Evolutionary conservation across 148 eudicot species (phyloP), one percentile per base, ranked within the genome.

Genomic region (Mesembryanthemum crystallinum): DNA sequence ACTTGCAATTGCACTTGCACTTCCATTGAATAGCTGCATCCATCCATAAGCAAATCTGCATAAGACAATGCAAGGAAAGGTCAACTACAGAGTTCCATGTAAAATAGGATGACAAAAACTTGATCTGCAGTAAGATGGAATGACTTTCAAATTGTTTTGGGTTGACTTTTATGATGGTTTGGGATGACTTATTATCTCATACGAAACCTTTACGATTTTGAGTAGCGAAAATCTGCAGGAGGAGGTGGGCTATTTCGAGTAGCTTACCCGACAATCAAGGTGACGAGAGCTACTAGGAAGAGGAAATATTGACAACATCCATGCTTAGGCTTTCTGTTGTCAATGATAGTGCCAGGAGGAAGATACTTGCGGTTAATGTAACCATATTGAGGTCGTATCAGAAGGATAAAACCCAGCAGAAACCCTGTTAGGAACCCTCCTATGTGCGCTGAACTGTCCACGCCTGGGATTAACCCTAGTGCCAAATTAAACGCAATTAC

Each of bases 361-460:
- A 83, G 80, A 23, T 85, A 37, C 76, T 80, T 83, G 72, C 51
- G 39, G 55, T 75, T 83, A 47, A 85, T 57, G 10, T 85, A 83
- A 54, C 88, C 88, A 69, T 80, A 85, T 57, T 85, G 88, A 15
- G 88, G 88, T 13, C 84, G 83, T 29, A 85, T 73, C 23, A 85
- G 71, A 35, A 85, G 78, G 39, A 85, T 29, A 25, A 82, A 82
- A 29, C 85, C 85, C 39, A 82, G 74, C 33, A 82, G 54, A 70
- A 82, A 77, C 55, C 85, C 85, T 13, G 85, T 67, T 33, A 77
- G 4, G 27, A 82, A 79, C 24, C 83, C 85, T 74, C 85, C 85
- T 1, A 82, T 64, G 23, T 82, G 88, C 51, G 85, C 88, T 21
- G 86, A 82, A 71, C 79, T 85, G 78, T 85, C 88, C 39, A 82